Base-by-base conservation (phyloP, 2,329 filamentous ascomycete species). In the Ophiostoma quercus region DNA sequence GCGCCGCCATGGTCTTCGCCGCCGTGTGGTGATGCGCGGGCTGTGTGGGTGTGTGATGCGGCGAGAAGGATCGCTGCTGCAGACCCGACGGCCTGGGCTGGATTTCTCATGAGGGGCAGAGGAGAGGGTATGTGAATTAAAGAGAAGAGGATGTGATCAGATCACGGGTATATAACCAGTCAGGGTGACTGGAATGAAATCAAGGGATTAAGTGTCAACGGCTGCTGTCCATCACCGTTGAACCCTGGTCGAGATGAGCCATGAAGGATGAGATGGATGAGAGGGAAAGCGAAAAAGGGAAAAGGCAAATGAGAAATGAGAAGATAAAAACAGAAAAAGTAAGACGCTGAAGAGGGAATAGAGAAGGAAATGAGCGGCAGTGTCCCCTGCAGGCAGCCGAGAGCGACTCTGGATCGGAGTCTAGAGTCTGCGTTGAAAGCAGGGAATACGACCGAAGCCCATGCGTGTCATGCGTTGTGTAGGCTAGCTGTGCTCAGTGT, bases 1-100 rank as follows among this genome's bases (percentile, higher is more conserved):
- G 37, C 63, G 37, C 34, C 63, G 34, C 63, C 63, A 29, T 66
- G 63, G 37, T 66, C 63, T 37, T 66, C 63, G 37, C 63, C 63
- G 37, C 37, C 34, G 37, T 66, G 63, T 43, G 60, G 60, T 37
- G 60, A 39, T 2, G 63, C 63, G 19, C 7, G 37, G 8, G 37
- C 63, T 39, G 63, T 25, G 34, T 25, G 34, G 3, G 22, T 43
- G 16, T 16, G 63, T 22, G 63, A 41, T 29, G 63, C 37, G 37
- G 63, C 63, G 7, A 65, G 62, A 43, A 43, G 34, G 63, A 66
- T 37, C 16, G 63, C 63, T 6, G 63, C 34, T 9, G 63, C 65
- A 66, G 65, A 29, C n/a, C 65, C 65, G 5, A 19, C 65, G 34
- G 37, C 37, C 65, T 43, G 39, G 57, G 22, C 57, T 32, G 65